Conservation (phyloP, 2,329 filamentous ascomycete genomes). For the Akanthomyces uredinophilus region DNA sequence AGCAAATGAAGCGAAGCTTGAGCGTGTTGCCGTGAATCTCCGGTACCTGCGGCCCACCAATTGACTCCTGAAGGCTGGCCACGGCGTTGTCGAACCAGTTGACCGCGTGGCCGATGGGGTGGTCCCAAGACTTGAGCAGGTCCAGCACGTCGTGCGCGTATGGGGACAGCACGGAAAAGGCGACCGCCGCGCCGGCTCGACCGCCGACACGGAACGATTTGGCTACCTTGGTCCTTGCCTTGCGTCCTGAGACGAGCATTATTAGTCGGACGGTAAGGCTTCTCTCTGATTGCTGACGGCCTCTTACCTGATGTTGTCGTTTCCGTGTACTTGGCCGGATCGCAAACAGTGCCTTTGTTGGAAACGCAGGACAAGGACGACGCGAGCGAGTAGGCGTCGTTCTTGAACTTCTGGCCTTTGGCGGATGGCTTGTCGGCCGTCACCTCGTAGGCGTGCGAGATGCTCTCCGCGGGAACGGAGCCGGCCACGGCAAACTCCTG, state of each 20-base stretch:
- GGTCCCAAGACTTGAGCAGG: neutral
- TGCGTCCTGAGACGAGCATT: neutral
- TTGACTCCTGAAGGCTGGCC: neutral
- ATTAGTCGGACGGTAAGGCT: neutral
- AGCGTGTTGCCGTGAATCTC: neutral
- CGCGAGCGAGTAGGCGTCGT: neutral
- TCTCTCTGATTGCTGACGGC: neutral
- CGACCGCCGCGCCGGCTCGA: neutral
- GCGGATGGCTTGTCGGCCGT: neutral
- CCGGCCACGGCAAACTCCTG: neutral
- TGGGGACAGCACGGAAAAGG: neutral
- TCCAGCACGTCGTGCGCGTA: conserved; percentile 1
- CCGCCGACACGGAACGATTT: neutral
- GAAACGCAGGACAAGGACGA: neutral
- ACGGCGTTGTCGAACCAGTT: neutral
- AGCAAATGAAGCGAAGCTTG: conserved; percentile 1
- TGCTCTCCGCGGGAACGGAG: neutral
- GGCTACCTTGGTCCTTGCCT: neutral
- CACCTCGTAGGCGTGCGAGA: conserved; percentile 1
- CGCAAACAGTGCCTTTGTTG: neutral
- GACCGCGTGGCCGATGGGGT: neutral
- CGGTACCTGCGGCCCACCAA: neutral
- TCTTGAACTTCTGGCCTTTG: neutral
- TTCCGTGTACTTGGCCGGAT: neutral
- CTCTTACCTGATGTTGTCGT: neutral